phyloP scores from a whole-genome alignment of 495 filamentous ascomycete species.

The Penicillium mononematosum region DNA sequence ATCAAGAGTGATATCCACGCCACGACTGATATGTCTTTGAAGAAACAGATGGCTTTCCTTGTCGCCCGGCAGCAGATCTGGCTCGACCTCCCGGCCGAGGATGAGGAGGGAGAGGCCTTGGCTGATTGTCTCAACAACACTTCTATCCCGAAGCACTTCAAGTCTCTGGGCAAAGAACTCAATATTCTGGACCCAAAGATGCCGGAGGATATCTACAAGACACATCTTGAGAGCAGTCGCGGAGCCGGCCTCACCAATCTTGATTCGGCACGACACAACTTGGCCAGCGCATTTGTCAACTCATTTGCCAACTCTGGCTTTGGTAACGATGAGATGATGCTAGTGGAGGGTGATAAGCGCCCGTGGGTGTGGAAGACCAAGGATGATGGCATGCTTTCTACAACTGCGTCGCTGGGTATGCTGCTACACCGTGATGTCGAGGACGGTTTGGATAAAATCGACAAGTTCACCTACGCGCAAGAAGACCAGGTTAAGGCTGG shows the following conservation, averaged over 20 bases:
- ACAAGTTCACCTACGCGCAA: constrained; percentile 79
- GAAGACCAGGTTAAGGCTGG: constrained; percentile 91
- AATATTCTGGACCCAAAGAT: constrained; percentile 96
- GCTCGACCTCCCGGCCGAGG: constrained; percentile 62
- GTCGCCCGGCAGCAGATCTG: constrained; percentile 88
- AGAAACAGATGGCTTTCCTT: constrained; percentile 93
- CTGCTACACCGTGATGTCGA: constrained; percentile 90
- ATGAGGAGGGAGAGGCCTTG: constrained; percentile 68
- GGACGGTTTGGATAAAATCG: constrained; percentile 82
- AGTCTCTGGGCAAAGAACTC: constrained; percentile 87
- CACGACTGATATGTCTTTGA: constrained; percentile 75
- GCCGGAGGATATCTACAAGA: constrained; percentile 99
- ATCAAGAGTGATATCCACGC: constrained; percentile 77
- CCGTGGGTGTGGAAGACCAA: constrained; percentile 99
- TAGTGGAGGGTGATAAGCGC: constrained; percentile 72
- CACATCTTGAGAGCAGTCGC: constrained; percentile 90
- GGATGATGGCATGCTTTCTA: constrained; percentile 95
- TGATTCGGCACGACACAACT: constrained; percentile 92
- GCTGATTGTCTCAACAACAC: constrained; percentile 82
- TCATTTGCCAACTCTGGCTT: constrained; percentile 95
- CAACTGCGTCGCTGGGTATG: constrained; percentile 87
- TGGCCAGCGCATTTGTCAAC: constrained; percentile 95
- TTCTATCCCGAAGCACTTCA: constrained; percentile 87
- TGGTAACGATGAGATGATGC: constrained; percentile 95
- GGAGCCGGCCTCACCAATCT: constrained; percentile 90